A percentile compares a stretch with the other conserved stretches of the same genome.
Conservation (phyloP, 2,329 filamentous ascomycete genomes). For the Fusarium sp. region DNA sequence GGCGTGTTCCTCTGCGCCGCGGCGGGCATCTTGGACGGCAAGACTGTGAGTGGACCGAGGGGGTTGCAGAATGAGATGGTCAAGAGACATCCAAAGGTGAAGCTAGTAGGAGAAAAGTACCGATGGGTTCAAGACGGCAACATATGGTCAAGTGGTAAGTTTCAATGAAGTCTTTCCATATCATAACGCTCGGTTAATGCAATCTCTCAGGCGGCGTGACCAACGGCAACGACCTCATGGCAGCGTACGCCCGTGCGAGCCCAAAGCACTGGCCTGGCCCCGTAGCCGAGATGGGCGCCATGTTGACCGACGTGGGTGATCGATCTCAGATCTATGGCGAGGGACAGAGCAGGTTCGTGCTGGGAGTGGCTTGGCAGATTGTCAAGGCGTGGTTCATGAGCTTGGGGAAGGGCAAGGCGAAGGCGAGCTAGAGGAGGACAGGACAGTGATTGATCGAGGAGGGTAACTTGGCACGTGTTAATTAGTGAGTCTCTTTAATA, state of each 20-base stretch:
- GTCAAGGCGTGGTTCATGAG: conserved; percentile 47
- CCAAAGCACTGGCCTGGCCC: conserved; percentile 56
- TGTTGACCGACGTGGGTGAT: conserved; percentile 62
- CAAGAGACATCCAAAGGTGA: conserved; percentile 53
- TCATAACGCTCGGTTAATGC: background rate
- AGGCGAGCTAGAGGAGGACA: background rate
- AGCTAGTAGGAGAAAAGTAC: conserved; percentile 59
- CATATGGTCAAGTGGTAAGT: conserved; percentile 66
- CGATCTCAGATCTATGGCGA: conserved; percentile 57
- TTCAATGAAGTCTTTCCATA: background rate
- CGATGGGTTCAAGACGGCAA: conserved; percentile 66
- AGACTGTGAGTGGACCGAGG: conserved; percentile 60
- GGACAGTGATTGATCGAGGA: background rate
- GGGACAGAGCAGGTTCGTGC: conserved; percentile 48
- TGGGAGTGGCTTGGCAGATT: conserved; percentile 53
- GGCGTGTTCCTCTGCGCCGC: conserved; percentile 61
- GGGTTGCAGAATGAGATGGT: conserved; percentile 55
- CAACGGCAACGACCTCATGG: conserved; percentile 67
- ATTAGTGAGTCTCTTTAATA: background rate
- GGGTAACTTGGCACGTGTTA: background rate
- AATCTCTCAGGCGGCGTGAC: conserved; percentile 60
- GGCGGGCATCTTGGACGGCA: conserved; percentile 61
- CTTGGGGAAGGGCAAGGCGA: conserved; percentile 2
- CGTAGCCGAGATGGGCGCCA: conserved; percentile 58
- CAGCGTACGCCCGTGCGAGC: conserved; percentile 61